These are phyloP conservation scores for Gossypium sturtianum DNA, from an alignment of 345 rosid species.

Conservation along the genomic window DNA sequence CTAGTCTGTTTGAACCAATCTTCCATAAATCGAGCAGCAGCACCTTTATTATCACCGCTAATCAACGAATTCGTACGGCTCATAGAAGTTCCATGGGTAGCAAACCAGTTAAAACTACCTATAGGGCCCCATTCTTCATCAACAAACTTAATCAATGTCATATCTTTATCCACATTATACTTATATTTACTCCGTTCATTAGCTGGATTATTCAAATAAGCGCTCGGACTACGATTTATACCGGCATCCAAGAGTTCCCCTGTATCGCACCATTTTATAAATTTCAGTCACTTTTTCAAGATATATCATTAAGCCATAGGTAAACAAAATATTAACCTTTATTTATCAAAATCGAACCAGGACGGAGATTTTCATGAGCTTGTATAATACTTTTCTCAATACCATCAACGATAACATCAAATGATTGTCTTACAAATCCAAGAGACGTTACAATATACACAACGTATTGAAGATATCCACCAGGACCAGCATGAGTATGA, in stretches of 20 bases:
- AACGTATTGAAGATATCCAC: conserved; percentile 73
- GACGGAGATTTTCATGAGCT: conserved; percentile 69
- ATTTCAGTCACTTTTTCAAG: neutral
- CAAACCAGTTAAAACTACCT: conserved; percentile 73
- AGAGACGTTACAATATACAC: conserved; percentile 69
- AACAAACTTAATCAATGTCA: conserved; percentile 63
- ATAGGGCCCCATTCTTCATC: conserved; percentile 52
- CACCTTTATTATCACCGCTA: conserved; percentile 76
- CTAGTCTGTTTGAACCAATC: conserved; percentile 46
- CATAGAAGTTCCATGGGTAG: conserved; percentile 81
- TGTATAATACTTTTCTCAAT: conserved; percentile 57
- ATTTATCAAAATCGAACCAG: conserved; percentile 49
- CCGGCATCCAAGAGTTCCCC: conserved; percentile 68
- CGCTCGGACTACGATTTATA: conserved; percentile 65
- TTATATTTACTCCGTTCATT: conserved; percentile 51
- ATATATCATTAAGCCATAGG: neutral
- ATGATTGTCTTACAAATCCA: conserved; percentile 72
- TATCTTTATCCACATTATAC: conserved; percentile 59
- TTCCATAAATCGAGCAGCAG: conserved; percentile 74
- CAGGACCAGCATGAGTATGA: conserved; percentile 79
- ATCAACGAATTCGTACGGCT: conserved; percentile 56
- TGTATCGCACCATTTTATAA: conserved; percentile 18
- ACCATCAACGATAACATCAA: conserved; percentile 62
- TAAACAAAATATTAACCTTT: conserved; percentile 27
- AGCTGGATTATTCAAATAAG: conserved; percentile 55